phyloP scores from a whole-genome alignment of 2,329 filamentous ascomycete genomes.

The Daldinia eschscholtzii region DNA sequence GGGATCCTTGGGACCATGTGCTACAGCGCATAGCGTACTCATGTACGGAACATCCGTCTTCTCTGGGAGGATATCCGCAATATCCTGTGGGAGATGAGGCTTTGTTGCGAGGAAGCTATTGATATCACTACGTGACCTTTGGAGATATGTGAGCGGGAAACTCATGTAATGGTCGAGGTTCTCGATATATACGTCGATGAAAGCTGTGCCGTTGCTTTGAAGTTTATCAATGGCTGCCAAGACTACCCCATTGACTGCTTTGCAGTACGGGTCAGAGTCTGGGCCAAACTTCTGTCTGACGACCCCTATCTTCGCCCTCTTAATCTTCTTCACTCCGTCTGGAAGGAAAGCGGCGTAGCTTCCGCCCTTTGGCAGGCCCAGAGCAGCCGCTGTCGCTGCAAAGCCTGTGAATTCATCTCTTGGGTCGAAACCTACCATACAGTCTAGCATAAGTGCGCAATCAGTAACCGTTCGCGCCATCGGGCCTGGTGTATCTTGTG shows the following conservation, averaged over 20 bases:
- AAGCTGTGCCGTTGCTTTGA: slow-evolving; percentile 38
- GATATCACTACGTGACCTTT: slow-evolving; percentile 49
- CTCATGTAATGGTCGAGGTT: slow-evolving; percentile 46
- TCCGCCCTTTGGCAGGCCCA: slow-evolving; percentile 45
- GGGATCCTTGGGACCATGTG: slow-evolving; percentile 43
- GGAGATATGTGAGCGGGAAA: slow-evolving; percentile 46
- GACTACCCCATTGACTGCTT: slow-evolving; percentile 47
- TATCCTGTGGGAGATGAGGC: slow-evolving; percentile 49
- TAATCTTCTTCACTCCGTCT: slow-evolving; percentile 29
- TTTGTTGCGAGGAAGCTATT: slow-evolving; percentile 54
- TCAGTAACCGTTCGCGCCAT: slow-evolving; percentile 51
- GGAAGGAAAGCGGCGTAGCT: slow-evolving; percentile 48
- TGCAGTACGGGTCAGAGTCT: slow-evolving; percentile 41
- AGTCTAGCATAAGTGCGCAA: slow-evolving; percentile 51
- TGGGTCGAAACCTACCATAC: slow-evolving; percentile 49
- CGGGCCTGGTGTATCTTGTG: slow-evolving; percentile 51
- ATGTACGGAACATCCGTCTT: slow-evolving; percentile 38
- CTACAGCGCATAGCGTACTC: slow-evolving; percentile 44
- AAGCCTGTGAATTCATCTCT: slow-evolving; percentile 48
- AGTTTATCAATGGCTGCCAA: slow-evolving; percentile 41
- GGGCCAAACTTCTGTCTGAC: slow-evolving; percentile 48
- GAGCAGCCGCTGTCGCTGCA: slow-evolving; percentile 41
- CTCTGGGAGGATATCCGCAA: slow-evolving; percentile 40
- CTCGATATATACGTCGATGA: slow-evolving; percentile 49
- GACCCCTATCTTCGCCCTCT: slow-evolving; percentile 47